These are phyloP conservation scores for Candida tallmaniae DNA, from an alignment of 805 yeast genomes.

Conservation along the genomic window DNA sequence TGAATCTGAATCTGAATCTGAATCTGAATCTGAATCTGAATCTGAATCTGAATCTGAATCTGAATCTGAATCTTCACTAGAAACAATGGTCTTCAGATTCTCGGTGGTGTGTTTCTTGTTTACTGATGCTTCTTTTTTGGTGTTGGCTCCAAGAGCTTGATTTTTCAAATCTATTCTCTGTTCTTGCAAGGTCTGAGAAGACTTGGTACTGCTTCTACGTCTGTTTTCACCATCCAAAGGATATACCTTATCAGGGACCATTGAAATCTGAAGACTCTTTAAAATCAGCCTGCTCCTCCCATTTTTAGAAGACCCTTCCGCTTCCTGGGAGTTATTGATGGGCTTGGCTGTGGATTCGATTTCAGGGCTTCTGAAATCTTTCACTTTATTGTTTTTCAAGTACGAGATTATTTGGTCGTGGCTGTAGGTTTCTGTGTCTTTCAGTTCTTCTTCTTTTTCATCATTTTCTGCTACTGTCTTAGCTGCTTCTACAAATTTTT, in stretches of 20 bases:
- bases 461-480: not conserved
- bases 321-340: not conserved
- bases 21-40: slow-evolving; percentile 9
- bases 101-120: not conserved
- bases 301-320: no score
- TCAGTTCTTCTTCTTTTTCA: not conserved
- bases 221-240: slow-evolving; percentile 4
- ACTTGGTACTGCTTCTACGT: slow-evolving; percentile 1
- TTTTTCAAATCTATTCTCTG: not conserved
- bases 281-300: slow-evolving; percentile 2
- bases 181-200: not conserved
- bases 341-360: not conserved
- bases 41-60: slow-evolving; percentile 1
- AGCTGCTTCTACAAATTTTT: not conserved
- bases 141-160: not conserved
- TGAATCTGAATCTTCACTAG: not conserved
- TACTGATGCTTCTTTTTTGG: not conserved
- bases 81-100: not conserved
- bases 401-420: slow-evolving; percentile 4
- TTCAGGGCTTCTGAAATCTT: not conserved
- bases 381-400: slow-evolving; percentile 4
- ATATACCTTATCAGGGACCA: slow-evolving; percentile 10
- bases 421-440: slow-evolving; percentile 1
- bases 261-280: slow-evolving; percentile 8
- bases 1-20: slow-evolving; percentile 10